Evolutionary conservation across 345 rosid species (phyloP).

Genomic region (Lepidium didymum): DNA sequence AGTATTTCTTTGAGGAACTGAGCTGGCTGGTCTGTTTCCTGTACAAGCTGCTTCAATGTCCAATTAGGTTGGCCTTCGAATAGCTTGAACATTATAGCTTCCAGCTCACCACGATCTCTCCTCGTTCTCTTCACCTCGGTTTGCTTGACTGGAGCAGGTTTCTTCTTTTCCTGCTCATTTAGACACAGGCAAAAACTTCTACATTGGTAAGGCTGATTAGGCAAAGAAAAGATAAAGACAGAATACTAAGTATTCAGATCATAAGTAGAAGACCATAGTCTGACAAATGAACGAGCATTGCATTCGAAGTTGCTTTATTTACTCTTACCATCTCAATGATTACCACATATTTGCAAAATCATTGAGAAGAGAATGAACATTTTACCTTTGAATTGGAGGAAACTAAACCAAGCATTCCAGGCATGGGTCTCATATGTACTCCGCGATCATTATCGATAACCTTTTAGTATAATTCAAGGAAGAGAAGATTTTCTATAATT

Average conservation of each 20-base stretch:
- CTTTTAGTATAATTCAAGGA: conserved; percentile 30
- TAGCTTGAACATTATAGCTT: conserved; percentile 95
- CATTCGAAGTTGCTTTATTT: background rate
- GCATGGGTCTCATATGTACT: conserved; percentile 92
- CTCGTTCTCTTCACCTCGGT: conserved; percentile 68
- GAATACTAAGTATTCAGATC: background rate
- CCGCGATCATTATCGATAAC: conserved; percentile 86
- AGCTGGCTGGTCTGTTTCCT: conserved; percentile 97
- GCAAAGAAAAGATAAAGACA: background rate
- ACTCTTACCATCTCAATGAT: background rate
- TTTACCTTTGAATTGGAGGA: conserved; percentile 55
- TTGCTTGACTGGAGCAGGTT: conserved; percentile 42
- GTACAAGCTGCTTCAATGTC: conserved; percentile 93
- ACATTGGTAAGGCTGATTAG: background rate
- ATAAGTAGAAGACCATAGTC: background rate
- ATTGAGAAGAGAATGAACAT: background rate
- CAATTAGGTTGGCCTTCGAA: conserved; percentile 94
- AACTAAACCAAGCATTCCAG: conserved; percentile 68
- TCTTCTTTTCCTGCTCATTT: conserved; percentile 76
- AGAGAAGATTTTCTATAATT: background rate
- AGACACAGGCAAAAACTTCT: background rate
- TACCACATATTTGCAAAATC: background rate
- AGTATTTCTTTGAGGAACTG: conserved; percentile 96
- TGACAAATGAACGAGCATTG: background rate
- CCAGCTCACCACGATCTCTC: conserved; percentile 92